Percentiles rank a stretch among this genome's conserved stretches.
phyloP scores from a whole-genome alignment of 2,329 filamentous ascomycete species.

The Venturia oleaginea region DNA sequence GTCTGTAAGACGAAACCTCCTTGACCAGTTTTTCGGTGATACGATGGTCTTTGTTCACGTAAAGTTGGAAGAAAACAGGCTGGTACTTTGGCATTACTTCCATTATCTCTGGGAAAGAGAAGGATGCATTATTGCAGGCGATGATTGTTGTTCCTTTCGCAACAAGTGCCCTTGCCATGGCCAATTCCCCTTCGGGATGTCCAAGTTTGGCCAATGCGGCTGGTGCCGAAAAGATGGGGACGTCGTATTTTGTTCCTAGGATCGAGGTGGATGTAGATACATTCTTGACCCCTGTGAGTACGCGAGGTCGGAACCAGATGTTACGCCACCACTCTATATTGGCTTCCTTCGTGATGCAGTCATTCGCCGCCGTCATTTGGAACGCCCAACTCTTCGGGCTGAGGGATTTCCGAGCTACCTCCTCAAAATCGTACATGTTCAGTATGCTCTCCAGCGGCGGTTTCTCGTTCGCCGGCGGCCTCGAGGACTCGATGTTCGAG shows the following conservation, averaged over 20 bases:
- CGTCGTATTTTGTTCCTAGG: conserved; percentile 23
- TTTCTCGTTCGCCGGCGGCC: conserved; percentile 21
- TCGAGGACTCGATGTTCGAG: conserved; percentile 7
- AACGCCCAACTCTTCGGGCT: conserved; percentile 35
- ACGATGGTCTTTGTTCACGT: conserved; percentile 47
- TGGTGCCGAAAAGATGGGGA: conserved; percentile 31
- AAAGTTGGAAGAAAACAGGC: conserved; percentile 51
- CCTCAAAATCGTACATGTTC: conserved; percentile 39
- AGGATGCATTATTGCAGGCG: conserved; percentile 24
- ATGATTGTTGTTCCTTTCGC: conserved; percentile 19
- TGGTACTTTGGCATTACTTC: conserved; percentile 16
- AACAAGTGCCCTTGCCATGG: conserved; percentile 24
- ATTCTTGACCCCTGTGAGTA: conserved; percentile 32
- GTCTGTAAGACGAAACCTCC: conserved; percentile 38
- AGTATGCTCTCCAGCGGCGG: conserved; percentile 38
- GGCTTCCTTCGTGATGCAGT: conserved; percentile 37
- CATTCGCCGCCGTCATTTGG: conserved; percentile 43
- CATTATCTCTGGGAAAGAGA: conserved; percentile 25
- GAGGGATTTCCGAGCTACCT: conserved; percentile 28
- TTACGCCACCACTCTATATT: conserved; percentile 36
- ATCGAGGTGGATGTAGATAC: conserved; percentile 28
- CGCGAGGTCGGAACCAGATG: conserved; percentile 39
- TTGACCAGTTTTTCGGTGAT: conserved; percentile 43
- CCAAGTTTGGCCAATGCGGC: conserved; percentile 29
- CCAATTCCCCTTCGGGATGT: conserved; percentile 31